Evolutionary conservation across 2,329 filamentous ascomycete genomes (phyloP).

Genomic region (Pseudocercospora musae): DNA sequence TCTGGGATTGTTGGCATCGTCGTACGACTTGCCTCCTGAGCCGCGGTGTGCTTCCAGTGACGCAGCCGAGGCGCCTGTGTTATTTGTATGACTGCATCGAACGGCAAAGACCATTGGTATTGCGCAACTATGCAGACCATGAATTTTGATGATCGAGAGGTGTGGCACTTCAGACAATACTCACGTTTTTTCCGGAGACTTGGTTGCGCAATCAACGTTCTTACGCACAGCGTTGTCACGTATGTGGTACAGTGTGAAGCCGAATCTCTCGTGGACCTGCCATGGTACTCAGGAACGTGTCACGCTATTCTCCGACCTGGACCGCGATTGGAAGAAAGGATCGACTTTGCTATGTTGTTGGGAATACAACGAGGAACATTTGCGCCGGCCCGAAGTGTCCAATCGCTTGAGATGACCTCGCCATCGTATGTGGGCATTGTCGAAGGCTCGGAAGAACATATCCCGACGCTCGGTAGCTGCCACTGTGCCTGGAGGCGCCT

Average conservation of each 20-base stretch:
- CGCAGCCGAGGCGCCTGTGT: background rate
- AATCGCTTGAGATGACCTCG: background rate
- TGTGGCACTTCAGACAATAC: background rate
- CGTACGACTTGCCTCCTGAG: background rate
- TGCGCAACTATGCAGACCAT: background rate
- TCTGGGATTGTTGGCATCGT: background rate
- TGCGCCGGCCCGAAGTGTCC: too few species aligned
- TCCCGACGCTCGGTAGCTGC: background rate
- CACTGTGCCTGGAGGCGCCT: background rate
- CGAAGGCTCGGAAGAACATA: background rate
- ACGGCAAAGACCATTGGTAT: background rate
- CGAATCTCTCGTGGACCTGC: background rate
- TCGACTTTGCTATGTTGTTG: background rate
- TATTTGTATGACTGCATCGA: background rate
- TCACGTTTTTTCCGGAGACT: conserved; percentile 4
- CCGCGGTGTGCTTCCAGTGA: background rate
- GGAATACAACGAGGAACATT: too few species aligned
- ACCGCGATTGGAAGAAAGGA: background rate
- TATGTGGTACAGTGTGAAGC: background rate
- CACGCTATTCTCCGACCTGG: background rate
- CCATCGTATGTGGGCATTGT: background rate
- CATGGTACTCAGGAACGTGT: background rate
- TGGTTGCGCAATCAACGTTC: conserved; percentile 4
- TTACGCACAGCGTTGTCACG: background rate
- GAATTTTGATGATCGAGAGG: background rate